phyloP scores from a whole-genome alignment of 805 yeast species.

The Wickerhamomyces pijperi region DNA sequence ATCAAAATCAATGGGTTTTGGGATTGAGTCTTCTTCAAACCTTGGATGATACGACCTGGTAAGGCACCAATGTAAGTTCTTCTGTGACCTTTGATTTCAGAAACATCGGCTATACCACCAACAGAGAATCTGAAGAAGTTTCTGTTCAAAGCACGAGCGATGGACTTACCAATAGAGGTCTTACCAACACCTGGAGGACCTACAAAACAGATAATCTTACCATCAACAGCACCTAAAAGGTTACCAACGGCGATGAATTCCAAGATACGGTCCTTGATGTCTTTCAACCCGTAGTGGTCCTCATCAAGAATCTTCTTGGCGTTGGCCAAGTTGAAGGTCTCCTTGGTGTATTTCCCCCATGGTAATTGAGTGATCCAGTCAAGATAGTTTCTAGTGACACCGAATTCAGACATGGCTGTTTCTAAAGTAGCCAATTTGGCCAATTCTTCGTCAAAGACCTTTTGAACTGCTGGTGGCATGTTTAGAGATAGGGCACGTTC shows the following conservation, averaged over 20 bases:
- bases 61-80: slow-evolving; percentile 96
- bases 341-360: slow-evolving; percentile 84
- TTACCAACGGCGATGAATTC: slow-evolving; percentile 95
- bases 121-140: slow-evolving; percentile 89
- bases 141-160: slow-evolving; percentile 83
- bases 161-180: slow-evolving; percentile 92
- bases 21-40: slow-evolving; percentile 81
- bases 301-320: slow-evolving; percentile 64
- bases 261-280: slow-evolving; percentile 85
- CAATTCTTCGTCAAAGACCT: slow-evolving; percentile 83
- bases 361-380: slow-evolving; percentile 95
- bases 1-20: slow-evolving; percentile 89
- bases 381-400: slow-evolving; percentile 79
- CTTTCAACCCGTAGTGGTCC: slow-evolving; percentile 82
- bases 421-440: slow-evolving; percentile 71
- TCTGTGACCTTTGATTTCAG: slow-evolving; percentile 97
- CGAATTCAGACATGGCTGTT: slow-evolving; percentile 82
- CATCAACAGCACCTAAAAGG: slow-evolving; percentile 84
- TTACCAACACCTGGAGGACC: slow-evolving; percentile 99
- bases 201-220: slow-evolving; percentile 88
- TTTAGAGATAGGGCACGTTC: slow-evolving; percentile 63
- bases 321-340: slow-evolving; percentile 63
- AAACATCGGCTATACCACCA: slow-evolving; percentile 94
- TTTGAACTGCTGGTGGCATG: slow-evolving; percentile 73
- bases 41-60: slow-evolving; percentile 91